Percentiles rank a stretch among this genome's conserved stretches.
These are phyloP conservation scores for Paxillus ammoniavirescens DNA, from an alignment of 768 basidiomycete species.

Conservation along the genomic window DNA sequence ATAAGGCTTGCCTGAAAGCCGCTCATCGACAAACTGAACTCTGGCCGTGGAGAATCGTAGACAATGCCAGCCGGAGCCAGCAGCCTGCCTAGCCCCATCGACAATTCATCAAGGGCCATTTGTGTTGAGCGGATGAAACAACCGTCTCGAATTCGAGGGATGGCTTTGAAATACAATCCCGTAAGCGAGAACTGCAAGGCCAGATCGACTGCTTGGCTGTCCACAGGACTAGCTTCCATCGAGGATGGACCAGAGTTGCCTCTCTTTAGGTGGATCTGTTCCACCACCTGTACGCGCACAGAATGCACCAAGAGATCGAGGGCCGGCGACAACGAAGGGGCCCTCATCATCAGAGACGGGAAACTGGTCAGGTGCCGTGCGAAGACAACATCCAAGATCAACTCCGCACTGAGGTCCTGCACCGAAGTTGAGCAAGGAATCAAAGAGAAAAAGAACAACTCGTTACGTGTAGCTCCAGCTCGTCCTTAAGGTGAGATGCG, in stretches of 20 bases:
- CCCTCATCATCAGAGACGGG: slow-evolving; percentile 20
- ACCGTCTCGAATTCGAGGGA: neutral
- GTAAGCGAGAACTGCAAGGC: slow-evolving; percentile 14
- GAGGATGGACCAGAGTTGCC: neutral
- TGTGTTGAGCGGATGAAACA: slow-evolving; percentile 1
- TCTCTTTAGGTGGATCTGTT: slow-evolving; percentile 36
- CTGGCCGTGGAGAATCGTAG: slow-evolving; percentile 10
- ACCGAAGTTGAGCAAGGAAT: slow-evolving; percentile 6
- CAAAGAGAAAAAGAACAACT: neutral
- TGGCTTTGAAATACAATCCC: slow-evolving; percentile 14
- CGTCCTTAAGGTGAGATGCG: slow-evolving; percentile 44
- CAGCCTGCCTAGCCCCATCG: slow-evolving; percentile 10
- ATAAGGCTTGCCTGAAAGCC: slow-evolving; percentile 16
- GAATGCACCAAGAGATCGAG: slow-evolving; percentile 45
- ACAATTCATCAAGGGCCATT: slow-evolving; percentile 16
- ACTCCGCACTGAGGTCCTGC: slow-evolving; percentile 38
- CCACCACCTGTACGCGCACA: slow-evolving; percentile 42
- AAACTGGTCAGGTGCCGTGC: slow-evolving; percentile 36
- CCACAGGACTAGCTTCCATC: neutral
- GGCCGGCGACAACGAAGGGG: slow-evolving; percentile 18
- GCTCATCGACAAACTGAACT: slow-evolving; percentile 19
- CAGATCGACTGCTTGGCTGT: slow-evolving; percentile 15
- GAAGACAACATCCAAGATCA: slow-evolving; percentile 43
- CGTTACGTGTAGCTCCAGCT: slow-evolving; percentile 46
- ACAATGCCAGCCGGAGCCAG: neutral